phyloP scores from a whole-genome alignment of 768 basidiomycete genomes.

The Xerocomellus intermedius region DNA sequence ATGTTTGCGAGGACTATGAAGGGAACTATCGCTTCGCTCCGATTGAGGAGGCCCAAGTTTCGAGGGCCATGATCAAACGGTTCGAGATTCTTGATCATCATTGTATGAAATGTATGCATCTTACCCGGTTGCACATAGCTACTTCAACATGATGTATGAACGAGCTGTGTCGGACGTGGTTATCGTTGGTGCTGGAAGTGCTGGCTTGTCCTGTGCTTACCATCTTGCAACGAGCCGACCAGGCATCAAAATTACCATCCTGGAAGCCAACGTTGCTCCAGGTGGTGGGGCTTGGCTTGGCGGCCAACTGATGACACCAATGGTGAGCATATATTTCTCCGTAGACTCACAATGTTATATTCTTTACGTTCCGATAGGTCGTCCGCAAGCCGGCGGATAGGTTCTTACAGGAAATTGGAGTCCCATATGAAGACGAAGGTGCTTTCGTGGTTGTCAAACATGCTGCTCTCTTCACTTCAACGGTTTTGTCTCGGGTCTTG shows the following conservation, averaged over 20 bases:
- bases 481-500: conserved; percentile 67
- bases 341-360: neutral
- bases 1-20: conserved; percentile 42
- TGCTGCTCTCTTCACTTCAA: conserved; percentile 79
- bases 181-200: conserved; percentile 71
- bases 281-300: conserved; percentile 80
- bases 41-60: conserved; percentile 73
- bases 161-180: conserved; percentile 75
- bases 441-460: conserved; percentile 78
- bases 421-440: conserved; percentile 78
- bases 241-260: conserved; percentile 61
- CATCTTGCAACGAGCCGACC: conserved; percentile 65
- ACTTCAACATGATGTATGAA: conserved; percentile 73
- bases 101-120: neutral
- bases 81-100: conserved; percentile 17
- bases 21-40: conserved; percentile 70
- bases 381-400: conserved; percentile 74
- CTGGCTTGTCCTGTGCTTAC: conserved; percentile 73
- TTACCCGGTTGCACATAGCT: conserved; percentile 39
- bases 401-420: conserved; percentile 67
- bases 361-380: conserved; percentile 41
- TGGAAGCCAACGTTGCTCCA: conserved; percentile 79
- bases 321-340: conserved; percentile 43
- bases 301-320: conserved; percentile 76
- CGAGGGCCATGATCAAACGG: conserved; percentile 76